Percentiles rank a stretch among this genome's conserved stretches.
phyloP scores from a whole-genome alignment of 768 basidiomycete species.

The Tricholoma saponaceum region DNA sequence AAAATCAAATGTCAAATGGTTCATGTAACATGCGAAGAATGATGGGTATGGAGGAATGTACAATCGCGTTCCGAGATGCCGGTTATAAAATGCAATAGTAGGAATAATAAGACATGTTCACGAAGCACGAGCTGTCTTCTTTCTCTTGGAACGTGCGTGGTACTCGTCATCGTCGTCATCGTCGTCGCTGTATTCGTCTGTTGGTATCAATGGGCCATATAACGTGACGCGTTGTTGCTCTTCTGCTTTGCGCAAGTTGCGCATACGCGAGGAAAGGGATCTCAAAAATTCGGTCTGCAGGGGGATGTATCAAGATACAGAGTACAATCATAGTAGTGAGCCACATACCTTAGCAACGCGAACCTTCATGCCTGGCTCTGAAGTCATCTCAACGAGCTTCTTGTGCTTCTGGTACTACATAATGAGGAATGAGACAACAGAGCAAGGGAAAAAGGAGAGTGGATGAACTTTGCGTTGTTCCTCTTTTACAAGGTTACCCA shows the following conservation, averaged over 20 bases:
- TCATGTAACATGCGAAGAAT: conserved; percentile 1
- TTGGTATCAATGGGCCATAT: conserved; percentile 23
- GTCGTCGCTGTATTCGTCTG: conserved; percentile 42
- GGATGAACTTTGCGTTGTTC: conserved; percentile 65
- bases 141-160: conserved; percentile 27
- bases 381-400: conserved; percentile 45
- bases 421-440: conserved; percentile 1
- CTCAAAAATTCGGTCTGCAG: conserved; percentile 67
- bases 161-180: conserved; percentile 47
- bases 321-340: conserved; percentile 9
- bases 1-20: not conserved
- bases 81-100: not conserved
- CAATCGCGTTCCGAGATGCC: not conserved
- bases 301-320: not conserved
- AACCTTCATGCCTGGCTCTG: conserved; percentile 40
- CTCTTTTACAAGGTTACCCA: conserved; percentile 53
- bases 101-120: not conserved
- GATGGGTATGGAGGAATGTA: not conserved
- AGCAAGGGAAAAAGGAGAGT: not conserved
- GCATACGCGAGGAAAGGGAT: conserved; percentile 52
- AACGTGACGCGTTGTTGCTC: conserved; percentile 39
- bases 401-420: conserved; percentile 62
- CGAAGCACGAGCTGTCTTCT: conserved; percentile 15
- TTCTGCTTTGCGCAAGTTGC: conserved; percentile 58
- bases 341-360: conserved; percentile 53